These are phyloP conservation scores for Pythium myriotylum DNA, from an alignment of 352 stramenopile species.

Conservation along the genomic window DNA sequence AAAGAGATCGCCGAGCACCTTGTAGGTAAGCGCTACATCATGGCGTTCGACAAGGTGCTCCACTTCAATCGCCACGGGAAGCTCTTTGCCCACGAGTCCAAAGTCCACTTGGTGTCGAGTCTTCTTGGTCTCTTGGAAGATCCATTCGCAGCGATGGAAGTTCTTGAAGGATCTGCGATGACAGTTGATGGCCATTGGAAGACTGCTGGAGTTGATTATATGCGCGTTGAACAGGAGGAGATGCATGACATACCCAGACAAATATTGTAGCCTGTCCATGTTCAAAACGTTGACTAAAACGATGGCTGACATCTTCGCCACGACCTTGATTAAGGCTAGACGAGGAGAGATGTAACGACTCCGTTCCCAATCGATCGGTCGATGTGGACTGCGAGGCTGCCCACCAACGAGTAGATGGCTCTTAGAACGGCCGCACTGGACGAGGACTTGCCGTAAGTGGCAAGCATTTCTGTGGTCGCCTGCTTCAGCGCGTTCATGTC, in stretches of 20 bases:
- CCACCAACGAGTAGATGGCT: slow-evolving; percentile 69
- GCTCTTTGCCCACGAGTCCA: slow-evolving; percentile 38
- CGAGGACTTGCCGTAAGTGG: slow-evolving; percentile 45
- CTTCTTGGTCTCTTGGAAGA: slow-evolving; percentile 46
- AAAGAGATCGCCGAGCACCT: slow-evolving; percentile 30
- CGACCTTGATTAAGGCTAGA: slow-evolving; percentile 40
- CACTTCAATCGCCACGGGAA: slow-evolving; percentile 37
- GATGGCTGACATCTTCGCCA: too few relatives aligned
- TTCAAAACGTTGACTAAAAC: too few relatives aligned
- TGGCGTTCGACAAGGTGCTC: slow-evolving; percentile 38
- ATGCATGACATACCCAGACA: slow-evolving; percentile 22
- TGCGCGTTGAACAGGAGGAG: slow-evolving; percentile 15
- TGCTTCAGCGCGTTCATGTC: slow-evolving; percentile 65
- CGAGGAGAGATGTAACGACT: slow-evolving; percentile 63
- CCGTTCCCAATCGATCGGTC: slow-evolving; percentile 66
- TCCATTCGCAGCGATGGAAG: slow-evolving; percentile 55
- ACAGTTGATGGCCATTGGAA: slow-evolving; percentile 27
- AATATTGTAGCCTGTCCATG: slow-evolving; percentile 9
- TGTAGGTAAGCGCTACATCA: slow-evolving; percentile 30
- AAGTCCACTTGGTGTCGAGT: slow-evolving; percentile 47
- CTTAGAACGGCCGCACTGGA: slow-evolving; percentile 50
- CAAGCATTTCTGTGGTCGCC: slow-evolving; percentile 43
- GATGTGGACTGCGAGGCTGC: slow-evolving; percentile 71
- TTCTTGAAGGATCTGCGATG: slow-evolving; percentile 54
- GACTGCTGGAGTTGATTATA: slow-evolving; percentile 10